Percentiles rank a stretch among this genome's conserved stretches.
phyloP scores from a whole-genome alignment of 1,139 yeast genomes.

The Taphrina sp. region DNA sequence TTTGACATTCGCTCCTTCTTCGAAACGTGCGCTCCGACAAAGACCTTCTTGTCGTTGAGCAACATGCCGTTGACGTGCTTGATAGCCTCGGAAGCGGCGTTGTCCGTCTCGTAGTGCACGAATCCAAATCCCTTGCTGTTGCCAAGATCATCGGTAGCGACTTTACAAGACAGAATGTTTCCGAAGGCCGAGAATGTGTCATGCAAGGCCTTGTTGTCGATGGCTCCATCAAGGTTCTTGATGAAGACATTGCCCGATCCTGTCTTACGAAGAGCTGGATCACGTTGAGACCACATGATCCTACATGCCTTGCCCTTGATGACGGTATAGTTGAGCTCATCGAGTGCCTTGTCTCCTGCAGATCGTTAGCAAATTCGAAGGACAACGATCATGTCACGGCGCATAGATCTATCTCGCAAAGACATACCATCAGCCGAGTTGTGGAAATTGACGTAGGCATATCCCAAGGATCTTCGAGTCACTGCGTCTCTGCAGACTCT shows the following conservation, averaged over 20 bases:
- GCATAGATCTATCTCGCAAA: neutral
- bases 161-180: slow-evolving; percentile 92
- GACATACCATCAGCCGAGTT: slow-evolving; percentile 70
- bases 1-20: slow-evolving; percentile 94
- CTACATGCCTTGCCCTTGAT: slow-evolving; percentile 98
- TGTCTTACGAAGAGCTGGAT: slow-evolving; percentile 90
- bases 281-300: slow-evolving; percentile 99
- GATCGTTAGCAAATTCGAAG: neutral
- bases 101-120: slow-evolving; percentile 92
- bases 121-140: slow-evolving; percentile 95
- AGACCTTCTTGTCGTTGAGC: slow-evolving; percentile 94
- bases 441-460: slow-evolving; percentile 97
- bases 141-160: slow-evolving; percentile 92
- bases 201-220: slow-evolving; percentile 97
- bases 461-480: slow-evolving; percentile 94
- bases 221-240: slow-evolving; percentile 97
- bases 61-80: slow-evolving; percentile 98
- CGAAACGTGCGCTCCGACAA: slow-evolving; percentile 90
- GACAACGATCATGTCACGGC: neutral
- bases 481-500: slow-evolving; percentile 99
- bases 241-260: slow-evolving; percentile 97
- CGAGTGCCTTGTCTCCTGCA: slow-evolving; percentile 72
- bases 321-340: slow-evolving; percentile 88
- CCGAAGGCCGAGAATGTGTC: slow-evolving; percentile 98
- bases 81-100: slow-evolving; percentile 92